Evolutionary conservation across 106 monocot species (phyloP).

Genomic region (Allium cepa): DNA sequence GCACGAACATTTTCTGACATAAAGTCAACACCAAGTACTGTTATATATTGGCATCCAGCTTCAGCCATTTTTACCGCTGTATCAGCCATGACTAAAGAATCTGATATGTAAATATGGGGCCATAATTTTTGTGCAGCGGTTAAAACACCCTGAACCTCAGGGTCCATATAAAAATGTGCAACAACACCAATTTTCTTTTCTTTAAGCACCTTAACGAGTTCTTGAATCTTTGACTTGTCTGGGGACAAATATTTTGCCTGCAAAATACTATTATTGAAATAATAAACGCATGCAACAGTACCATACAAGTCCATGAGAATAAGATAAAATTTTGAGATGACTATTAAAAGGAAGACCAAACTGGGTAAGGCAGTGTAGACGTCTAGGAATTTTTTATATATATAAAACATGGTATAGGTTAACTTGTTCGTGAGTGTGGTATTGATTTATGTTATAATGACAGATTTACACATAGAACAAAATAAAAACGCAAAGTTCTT

Average conservation of each 20-base stretch:
- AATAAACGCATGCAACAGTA: conserved; percentile 3
- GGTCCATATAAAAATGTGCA: conserved; percentile 99
- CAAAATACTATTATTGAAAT: conserved; percentile 24
- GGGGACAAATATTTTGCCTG: conserved; percentile 89
- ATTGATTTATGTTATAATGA: no score
- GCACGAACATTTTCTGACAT: conserved; percentile 99
- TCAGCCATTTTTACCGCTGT: conserved; percentile 91
- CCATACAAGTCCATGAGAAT: no score
- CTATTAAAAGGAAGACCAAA: no score
- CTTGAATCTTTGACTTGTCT: conserved; percentile 48
- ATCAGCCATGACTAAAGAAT: conserved; percentile 99
- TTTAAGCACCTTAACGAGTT: conserved; percentile 70
- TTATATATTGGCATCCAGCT: conserved; percentile 84
- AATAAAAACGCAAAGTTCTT: no score
- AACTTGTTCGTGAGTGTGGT: no score
- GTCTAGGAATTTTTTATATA: no score
- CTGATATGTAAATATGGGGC: conserved; percentile 97
- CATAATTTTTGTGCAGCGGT: conserved; percentile 85
- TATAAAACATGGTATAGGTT: no score
- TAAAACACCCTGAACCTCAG: conserved; percentile 93
- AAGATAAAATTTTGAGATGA: no score
- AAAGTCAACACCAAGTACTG: conserved; percentile 94
- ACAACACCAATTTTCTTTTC: conserved; percentile 97
- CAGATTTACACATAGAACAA: no score
- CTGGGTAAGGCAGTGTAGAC: no score